Evolutionary conservation across 371 early-diverging fungal genomes (phyloP), one percentile per base, ranked within the genome.

Genomic region (Quaeritorhiza haematococci): DNA sequence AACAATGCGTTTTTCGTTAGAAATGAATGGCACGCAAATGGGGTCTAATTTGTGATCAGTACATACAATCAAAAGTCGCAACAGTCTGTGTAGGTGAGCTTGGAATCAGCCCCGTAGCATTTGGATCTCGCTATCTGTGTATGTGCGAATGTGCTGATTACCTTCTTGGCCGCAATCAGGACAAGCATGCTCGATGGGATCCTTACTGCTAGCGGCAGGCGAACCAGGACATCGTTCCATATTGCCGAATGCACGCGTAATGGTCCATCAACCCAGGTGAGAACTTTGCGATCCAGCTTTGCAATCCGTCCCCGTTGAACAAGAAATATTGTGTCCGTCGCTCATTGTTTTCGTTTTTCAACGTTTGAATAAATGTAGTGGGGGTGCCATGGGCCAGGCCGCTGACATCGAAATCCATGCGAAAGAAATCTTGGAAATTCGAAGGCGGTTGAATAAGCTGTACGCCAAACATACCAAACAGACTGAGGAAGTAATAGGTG

Each of bases 171-270:
- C 19, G 38, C 19, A 24, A 21, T n/a, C 23, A 53, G 98, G 98
- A 6, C 95, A 96, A 71, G 97, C 98, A 7, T 92, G 94, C 58
- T 94, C 95, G 0, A 98, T 98, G 98, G 98, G 93, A 3, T 95
- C 97, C 30, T 77, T 98, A 54, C 80, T 98, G 33, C 73, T 98
- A 53, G 79, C 93, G 17, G 63, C 72, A 69, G 91, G 96, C 28
- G 89, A 89, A 33, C 82, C 86, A 13, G 98, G 97, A 17, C 88
- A 88, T 50, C 75, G 98, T 19, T 88, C 79, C 55, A 82, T 92
- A 23, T 76, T 98, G 26, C 96, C 96, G 13, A 89, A 98, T 69
- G 84, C 94, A 17, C 84, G 91, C 2, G 88, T 96, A 30, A 98
- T 96, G 97, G 85, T 98, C 58, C 98, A 98, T 64, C 98, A 96